phyloP scores from a whole-genome alignment of 2,329 filamentous ascomycete species.

The Colletotrichum sp. region DNA sequence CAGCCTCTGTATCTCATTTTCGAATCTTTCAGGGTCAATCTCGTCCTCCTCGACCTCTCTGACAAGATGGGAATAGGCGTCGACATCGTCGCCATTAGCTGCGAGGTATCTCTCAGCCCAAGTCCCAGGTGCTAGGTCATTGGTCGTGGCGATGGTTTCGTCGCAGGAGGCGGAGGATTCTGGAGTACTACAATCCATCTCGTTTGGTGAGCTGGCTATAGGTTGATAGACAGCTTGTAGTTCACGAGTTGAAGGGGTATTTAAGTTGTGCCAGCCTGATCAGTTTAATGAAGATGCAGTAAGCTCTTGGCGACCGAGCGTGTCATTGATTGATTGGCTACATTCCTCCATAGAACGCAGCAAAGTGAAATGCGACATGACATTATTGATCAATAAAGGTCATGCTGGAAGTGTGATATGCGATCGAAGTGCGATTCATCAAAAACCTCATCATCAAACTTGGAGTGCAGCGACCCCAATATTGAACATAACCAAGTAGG shows the following conservation, averaged over 20 bases:
- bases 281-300: neutral
- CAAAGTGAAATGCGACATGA: rapidly evolving
- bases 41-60: neutral
- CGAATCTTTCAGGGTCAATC: rapidly evolving
- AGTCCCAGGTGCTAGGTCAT: rapidly evolving
- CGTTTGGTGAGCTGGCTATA: neutral
- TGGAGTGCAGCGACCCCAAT: no score
- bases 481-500: no score
- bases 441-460: no score
- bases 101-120: neutral
- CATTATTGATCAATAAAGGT: neutral
- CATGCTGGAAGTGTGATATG: neutral
- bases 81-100: neutral
- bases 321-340: neutral
- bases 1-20: neutral
- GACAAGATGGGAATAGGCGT: rapidly evolving
- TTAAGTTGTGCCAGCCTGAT: neutral
- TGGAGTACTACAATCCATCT: rapidly evolving
- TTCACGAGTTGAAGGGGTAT: rapidly evolving
- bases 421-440: rapidly evolving
- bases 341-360: rapidly evolving
- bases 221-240: neutral
- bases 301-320: neutral
- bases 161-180: rapidly evolving
- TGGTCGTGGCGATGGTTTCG: neutral